Base-by-base conservation (phyloP, 495 filamentous ascomycete genomes). In the Aspergillus indologenus region DNA sequence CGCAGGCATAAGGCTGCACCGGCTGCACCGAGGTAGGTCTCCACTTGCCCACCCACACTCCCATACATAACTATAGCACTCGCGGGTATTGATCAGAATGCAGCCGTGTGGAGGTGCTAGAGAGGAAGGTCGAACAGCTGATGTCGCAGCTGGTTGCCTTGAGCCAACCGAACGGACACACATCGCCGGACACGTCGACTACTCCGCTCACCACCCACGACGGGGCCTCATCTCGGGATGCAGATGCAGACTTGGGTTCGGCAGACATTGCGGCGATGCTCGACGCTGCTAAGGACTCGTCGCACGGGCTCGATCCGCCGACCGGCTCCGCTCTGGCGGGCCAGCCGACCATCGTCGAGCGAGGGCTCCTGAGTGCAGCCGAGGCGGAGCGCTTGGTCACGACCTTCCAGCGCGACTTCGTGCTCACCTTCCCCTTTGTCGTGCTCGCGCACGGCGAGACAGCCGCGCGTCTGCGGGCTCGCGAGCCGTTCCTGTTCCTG, bases 401-500 rank as follows among this genome's bases (percentile, higher is more conserved):
- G 20, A 61, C 49, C 22, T 67, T 60, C 60, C 59, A 53, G 29
- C 47, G 61, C 50, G 43, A 57, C 5, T 59, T 62, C 4, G 55
- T 65, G 20, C 59, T 56, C 45, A 62, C 57, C 24, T 67, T 67
- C 54, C 65, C 65, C 0, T 67, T 67, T 54, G 62, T 65, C 19
- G 24, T 63, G 26, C 12, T 67, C 53, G 44, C 53, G 51, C 40
- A 56, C 20, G 57, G 51, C 26, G 57, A 62, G 43, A 62, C 57
- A 43, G 65, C 60, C 17, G 31, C 31, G 45, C 29, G 29, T 29
- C 57, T 67, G 1, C 57, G 53, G 9, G 17, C 51, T 9, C 59
- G 46, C 44, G 53, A 62, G 24, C 62, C 65, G 21, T 67, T 67
- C 45, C 60, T 67, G 20, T 67, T 67, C 50, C 51, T 65, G 21